phyloP scores from a whole-genome alignment of 1,284 basidiomycete species.

The Leccinum variabile region DNA sequence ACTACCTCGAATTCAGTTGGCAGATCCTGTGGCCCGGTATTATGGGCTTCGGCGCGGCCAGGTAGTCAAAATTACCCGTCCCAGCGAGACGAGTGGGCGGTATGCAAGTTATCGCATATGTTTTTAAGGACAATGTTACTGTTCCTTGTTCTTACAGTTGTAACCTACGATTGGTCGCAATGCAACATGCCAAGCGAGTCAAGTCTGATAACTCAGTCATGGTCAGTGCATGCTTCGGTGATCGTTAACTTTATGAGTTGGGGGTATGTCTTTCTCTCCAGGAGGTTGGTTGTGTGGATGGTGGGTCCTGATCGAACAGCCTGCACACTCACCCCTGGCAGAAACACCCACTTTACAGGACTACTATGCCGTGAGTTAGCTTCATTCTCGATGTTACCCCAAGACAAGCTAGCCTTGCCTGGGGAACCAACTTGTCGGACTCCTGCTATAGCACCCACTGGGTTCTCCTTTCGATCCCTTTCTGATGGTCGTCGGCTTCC shows the following conservation, averaged over 20 bases:
- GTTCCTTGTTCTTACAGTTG: constrained; percentile 4
- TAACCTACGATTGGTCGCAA: constrained; percentile 16
- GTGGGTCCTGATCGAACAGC: background rate
- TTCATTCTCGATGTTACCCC: background rate
- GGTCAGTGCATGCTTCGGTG: constrained; percentile 1
- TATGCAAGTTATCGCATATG: constrained; percentile 93
- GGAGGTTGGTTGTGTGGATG: background rate
- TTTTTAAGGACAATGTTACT: constrained; percentile 45
- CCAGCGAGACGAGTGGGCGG: constrained; percentile 95
- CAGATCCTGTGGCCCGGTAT: constrained; percentile 96
- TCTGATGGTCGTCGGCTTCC: background rate
- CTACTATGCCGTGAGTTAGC: background rate
- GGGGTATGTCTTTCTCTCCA: background rate
- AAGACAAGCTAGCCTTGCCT: background rate
- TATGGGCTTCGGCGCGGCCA: constrained; percentile 95
- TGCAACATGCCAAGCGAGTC: constrained; percentile 11
- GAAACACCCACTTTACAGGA: background rate
- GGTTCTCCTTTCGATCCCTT: background rate
- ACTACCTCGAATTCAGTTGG: constrained; percentile 93
- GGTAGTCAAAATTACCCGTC: constrained; percentile 97
- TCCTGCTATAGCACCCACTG: background rate
- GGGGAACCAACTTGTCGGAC: background rate
- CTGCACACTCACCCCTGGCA: background rate
- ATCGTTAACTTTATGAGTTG: background rate
- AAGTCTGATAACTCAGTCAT: background rate